phyloP scores from a whole-genome alignment of 768 basidiomycete species.

The Chalciporus sphaerocephalus region DNA sequence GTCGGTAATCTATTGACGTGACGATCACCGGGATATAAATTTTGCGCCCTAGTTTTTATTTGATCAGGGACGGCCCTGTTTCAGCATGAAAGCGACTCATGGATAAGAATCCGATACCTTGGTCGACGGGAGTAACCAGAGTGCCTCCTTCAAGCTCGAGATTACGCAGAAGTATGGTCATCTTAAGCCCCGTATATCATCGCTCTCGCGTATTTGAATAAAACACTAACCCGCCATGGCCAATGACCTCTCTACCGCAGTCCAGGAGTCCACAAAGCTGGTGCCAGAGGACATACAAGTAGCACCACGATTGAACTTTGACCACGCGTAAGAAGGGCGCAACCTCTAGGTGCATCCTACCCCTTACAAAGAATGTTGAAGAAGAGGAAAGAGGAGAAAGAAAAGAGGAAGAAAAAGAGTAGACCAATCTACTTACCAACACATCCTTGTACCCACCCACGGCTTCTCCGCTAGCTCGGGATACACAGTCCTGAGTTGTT shows the following conservation, averaged over 20 bases:
- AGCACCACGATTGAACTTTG: not conserved
- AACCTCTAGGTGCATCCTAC: too few species aligned
- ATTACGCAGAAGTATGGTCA: not conserved
- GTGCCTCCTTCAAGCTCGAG: not conserved
- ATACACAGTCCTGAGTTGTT: conserved; percentile 53
- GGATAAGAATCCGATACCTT: not conserved
- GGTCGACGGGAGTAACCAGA: not conserved
- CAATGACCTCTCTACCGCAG: not conserved
- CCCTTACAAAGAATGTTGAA: too few species aligned
- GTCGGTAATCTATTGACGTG: not conserved
- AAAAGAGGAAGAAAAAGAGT: not conserved
- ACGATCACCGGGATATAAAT: not conserved
- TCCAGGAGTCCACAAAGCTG: not conserved
- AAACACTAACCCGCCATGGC: not conserved
- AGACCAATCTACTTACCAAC: conserved; percentile 58
- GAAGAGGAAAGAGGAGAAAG: not conserved
- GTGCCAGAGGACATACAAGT: not conserved
- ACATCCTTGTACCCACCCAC: conserved; percentile 71
- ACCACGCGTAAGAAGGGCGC: too few species aligned
- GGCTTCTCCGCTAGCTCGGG: conserved; percentile 74
- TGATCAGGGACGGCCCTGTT: not conserved
- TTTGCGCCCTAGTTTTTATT: not conserved
- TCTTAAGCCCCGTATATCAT: not conserved
- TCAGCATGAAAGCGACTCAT: not conserved
- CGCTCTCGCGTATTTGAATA: not conserved